phyloP scores from a whole-genome alignment of 2,329 filamentous ascomycete species.

The Cladosporium sp. region DNA sequence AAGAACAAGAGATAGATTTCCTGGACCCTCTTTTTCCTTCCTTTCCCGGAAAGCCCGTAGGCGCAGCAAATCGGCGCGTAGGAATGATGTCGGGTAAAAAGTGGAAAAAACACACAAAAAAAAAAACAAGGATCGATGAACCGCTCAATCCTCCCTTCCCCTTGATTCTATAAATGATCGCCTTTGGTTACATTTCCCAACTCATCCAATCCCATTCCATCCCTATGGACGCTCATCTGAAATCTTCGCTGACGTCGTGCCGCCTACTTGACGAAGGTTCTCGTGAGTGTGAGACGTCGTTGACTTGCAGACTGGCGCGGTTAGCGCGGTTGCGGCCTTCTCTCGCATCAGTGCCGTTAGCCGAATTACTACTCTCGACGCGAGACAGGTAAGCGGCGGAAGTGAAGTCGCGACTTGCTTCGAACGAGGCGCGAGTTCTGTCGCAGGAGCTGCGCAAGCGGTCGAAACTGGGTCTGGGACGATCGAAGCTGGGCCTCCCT shows the following conservation, averaged over 20 bases:
- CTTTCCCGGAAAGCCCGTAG: background rate
- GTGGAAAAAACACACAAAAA: background rate
- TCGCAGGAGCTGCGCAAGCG: slow-evolving; percentile 86
- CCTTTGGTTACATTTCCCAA: background rate
- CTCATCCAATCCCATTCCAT: background rate
- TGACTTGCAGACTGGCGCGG: slow-evolving; percentile 14
- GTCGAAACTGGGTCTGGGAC: slow-evolving; percentile 82
- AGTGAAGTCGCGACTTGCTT: slow-evolving; percentile 87
- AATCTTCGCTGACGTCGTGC: slow-evolving; percentile 15
- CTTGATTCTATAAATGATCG: background rate
- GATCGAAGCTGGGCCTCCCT: slow-evolving; percentile 63
- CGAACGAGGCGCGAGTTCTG: slow-evolving; percentile 77
- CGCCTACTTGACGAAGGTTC: slow-evolving; percentile 19
- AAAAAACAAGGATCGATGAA: too few relatives aligned
- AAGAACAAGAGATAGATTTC: background rate
- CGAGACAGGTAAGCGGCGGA: slow-evolving; percentile 81
- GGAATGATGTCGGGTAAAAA: background rate
- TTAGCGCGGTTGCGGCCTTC: slow-evolving; percentile 5
- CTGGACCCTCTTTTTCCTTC: background rate
- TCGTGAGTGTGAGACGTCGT: slow-evolving; percentile 6
- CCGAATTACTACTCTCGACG: slow-evolving; percentile 61
- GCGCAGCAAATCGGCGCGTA: background rate
- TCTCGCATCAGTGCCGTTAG: background rate
- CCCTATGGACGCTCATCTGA: background rate
- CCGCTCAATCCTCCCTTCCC: too few relatives aligned